Conservation (phyloP, 2,329 filamentous ascomycete species). For the Neoscytalidium dimidiatum region DNA sequence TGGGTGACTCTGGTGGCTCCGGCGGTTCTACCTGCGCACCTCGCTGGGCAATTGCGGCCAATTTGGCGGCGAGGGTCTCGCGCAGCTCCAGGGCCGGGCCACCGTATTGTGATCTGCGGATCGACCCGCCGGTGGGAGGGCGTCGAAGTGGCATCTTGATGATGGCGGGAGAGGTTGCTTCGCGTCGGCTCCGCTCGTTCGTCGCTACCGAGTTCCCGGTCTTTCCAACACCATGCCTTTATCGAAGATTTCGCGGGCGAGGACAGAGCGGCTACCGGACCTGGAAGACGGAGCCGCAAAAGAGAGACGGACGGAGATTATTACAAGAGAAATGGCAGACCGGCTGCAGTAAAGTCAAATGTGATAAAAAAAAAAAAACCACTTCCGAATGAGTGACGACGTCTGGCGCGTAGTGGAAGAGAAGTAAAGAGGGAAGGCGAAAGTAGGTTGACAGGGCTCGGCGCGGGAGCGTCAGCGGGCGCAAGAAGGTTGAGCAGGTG, state of each 20-base stretch:
- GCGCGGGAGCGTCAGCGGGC: neutral
- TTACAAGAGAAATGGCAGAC: conserved; percentile 7
- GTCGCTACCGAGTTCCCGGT: neutral
- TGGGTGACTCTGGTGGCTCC: neutral
- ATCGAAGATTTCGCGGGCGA: neutral
- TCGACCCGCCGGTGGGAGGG: conserved; percentile 6
- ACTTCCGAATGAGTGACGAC: too few species aligned
- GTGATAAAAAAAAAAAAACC: too few species aligned
- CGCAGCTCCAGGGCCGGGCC: conserved; percentile 3
- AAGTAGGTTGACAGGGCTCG: neutral
- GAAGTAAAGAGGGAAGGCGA: neutral
- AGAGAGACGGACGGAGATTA: neutral
- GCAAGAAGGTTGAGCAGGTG: neutral
- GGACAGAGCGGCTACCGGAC: neutral
- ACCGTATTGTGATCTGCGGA: conserved; percentile 18
- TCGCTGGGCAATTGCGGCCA: conserved; percentile 1
- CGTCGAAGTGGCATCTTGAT: neutral
- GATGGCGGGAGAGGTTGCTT: neutral
- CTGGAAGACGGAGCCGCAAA: neutral
- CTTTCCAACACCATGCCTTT: neutral
- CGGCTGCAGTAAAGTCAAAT: neutral
- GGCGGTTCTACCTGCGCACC: neutral
- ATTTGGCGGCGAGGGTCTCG: conserved; percentile 8
- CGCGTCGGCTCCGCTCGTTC: neutral
- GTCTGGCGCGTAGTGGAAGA: neutral